These are phyloP conservation scores for Pestalotiopsis sp. DNA, from an alignment of 2,329 filamentous ascomycete genomes.

Conservation along the genomic window DNA sequence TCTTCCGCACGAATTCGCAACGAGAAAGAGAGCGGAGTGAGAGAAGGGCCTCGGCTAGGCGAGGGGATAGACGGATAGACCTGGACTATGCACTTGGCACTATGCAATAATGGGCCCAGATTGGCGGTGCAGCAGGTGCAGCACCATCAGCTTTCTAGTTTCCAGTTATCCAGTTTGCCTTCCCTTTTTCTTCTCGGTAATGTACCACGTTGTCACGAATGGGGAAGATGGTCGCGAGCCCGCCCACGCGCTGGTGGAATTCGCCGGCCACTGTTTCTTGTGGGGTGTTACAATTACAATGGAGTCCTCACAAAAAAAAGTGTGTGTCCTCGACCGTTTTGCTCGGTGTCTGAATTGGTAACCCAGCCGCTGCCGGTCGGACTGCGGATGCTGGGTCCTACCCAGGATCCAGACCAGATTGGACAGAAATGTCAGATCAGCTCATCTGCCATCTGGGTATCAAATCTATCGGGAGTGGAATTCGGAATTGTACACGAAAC, in stretches of 20 bases:
- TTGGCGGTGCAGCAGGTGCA: background rate
- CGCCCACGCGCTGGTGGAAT: background rate
- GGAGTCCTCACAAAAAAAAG: background rate
- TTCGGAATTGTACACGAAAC: background rate
- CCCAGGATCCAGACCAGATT: background rate
- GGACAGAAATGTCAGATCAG: too few relatives aligned
- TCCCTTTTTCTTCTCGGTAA: background rate
- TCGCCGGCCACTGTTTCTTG: background rate
- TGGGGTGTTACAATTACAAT: background rate
- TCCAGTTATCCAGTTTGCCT: too few relatives aligned
- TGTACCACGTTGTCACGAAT: background rate
- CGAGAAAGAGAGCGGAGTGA: background rate
- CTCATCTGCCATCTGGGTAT: too few relatives aligned
- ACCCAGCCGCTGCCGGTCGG: background rate
- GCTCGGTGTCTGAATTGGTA: slow-evolving; percentile 10
- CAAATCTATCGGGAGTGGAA: background rate
- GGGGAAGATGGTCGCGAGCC: background rate
- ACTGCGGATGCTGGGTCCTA: background rate
- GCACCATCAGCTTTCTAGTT: too few relatives aligned
- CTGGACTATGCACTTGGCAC: background rate
- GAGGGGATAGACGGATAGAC: background rate
- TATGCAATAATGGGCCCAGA: background rate
- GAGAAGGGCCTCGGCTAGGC: slow-evolving; percentile 2
- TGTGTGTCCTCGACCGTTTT: background rate
- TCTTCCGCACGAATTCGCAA: background rate